phyloP scores from a whole-genome alignment of 1,284 basidiomycete species.

The Pascua guehoae region DNA sequence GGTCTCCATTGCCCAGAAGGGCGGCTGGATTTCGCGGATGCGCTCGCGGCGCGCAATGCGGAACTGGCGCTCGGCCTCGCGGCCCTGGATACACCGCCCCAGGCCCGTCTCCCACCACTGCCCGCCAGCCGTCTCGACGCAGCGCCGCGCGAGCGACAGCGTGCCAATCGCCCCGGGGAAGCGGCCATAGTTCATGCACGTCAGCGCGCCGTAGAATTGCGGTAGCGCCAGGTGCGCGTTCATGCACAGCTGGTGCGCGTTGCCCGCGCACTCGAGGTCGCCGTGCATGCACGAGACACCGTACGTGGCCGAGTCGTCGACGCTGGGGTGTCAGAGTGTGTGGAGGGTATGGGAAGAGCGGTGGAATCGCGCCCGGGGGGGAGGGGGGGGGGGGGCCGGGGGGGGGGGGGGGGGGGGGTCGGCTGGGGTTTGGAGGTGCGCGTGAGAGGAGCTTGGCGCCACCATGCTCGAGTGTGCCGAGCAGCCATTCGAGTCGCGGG shows the following conservation, averaged over 20 bases:
- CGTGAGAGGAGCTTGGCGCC: too few relatives aligned
- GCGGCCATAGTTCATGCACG: conserved; percentile 72
- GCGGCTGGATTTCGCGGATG: not conserved
- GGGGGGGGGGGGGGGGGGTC: too few relatives aligned
- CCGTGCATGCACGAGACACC: conserved; percentile 78
- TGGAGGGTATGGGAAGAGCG: too few relatives aligned
- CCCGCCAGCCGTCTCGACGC: conserved; percentile 61
- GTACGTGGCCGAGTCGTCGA: conserved; percentile 62
- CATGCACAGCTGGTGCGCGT: conserved; percentile 79
- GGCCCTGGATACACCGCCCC: conserved; percentile 56
- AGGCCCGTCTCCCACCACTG: conserved; percentile 64
- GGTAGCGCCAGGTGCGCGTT: conserved; percentile 33
- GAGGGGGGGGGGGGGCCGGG: too few relatives aligned
- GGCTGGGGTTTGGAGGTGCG: too few relatives aligned
- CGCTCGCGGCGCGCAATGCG: conserved; percentile 2
- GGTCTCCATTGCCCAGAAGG: not conserved
- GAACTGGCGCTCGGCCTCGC: conserved; percentile 5
- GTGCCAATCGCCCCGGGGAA: conserved; percentile 59
- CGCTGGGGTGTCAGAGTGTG: conserved; percentile 48
- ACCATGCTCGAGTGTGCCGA: too few relatives aligned
- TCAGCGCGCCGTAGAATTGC: conserved; percentile 67
- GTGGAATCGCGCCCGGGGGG: too few relatives aligned
- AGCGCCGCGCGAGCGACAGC: conserved; percentile 62
- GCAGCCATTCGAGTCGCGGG: too few relatives aligned
- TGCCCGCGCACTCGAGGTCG: conserved; percentile 66